Evolutionary conservation across 2,329 filamentous ascomycete species (phyloP), one percentile per base, ranked within the genome.

Genomic region (Aspergillus tanneri): DNA sequence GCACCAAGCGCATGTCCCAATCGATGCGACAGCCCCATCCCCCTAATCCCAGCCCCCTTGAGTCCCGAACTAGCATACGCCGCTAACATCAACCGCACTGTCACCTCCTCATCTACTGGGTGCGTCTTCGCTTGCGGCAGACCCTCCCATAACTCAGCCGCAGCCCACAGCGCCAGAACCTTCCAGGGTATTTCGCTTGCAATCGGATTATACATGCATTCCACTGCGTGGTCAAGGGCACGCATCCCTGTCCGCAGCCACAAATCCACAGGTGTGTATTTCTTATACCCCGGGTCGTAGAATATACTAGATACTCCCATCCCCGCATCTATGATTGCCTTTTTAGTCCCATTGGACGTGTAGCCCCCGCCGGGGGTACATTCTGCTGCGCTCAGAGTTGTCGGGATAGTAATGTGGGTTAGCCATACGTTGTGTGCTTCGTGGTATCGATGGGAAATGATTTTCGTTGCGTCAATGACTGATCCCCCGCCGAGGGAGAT

Each of bases 311-410:
- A 7, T 3, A 42, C 5, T 3, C 23, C 39, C 24, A 49, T 28
- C 1, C 35, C 21, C 2, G 32, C 16, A 5, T 38, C 12, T 5
- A 28, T 24, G 4, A 49, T 11, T 2, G 21, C 32, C 10, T 16
- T 28, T 24, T 49, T 49, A 2, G n/a, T 18, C 24, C 39, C 39
- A 5, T 37, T 27, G 16, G 32, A 3, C 2, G 21, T 18, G 30
- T 34, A 34, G 11, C 32, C 25, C 2, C 39, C 46, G 5, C 21
- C 46, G 5, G 39, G 22, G 5, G 46, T 49, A 4, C 39, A 43
- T 39, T 49, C 46, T 6, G 46, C 46, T 3, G 39, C 40, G 19
- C 39, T 43, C 21, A 49, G 40, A n/a, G 40, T 49, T 3, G 46
- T 49, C 7, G 46, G 46, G 34, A 49, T 49, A 12, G 46, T 18